Conservation (phyloP, 306 rosid genomes). For the Sphenostylis stenocarpa region DNA sequence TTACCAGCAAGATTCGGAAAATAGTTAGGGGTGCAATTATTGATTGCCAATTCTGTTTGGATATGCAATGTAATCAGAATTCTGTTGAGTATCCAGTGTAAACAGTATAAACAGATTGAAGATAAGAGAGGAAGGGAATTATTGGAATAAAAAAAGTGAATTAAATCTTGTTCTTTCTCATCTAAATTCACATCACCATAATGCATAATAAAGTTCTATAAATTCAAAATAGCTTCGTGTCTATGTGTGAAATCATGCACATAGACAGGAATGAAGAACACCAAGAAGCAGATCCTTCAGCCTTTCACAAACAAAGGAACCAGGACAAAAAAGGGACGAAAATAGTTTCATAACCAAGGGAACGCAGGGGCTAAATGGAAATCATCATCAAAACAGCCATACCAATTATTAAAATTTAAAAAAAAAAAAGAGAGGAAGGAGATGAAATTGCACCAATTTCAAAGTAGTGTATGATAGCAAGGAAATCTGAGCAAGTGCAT, state of each 20-base stretch:
- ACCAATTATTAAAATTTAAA: not conserved
- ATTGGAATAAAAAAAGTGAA: too few species aligned
- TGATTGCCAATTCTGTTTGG: too few species aligned
- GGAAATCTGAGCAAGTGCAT: conserved; percentile 4
- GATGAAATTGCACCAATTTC: not conserved
- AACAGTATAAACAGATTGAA: too few species aligned
- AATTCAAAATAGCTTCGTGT: not conserved
- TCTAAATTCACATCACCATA: too few species aligned
- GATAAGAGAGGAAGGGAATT: too few species aligned
- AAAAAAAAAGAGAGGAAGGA: not conserved
- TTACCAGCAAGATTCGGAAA: too few species aligned
- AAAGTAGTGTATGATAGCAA: not conserved
- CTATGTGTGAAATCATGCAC: not conserved
- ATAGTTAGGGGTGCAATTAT: too few species aligned
- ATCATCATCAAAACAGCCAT: not conserved
- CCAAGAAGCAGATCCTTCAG: not conserved
- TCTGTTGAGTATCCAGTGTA: too few species aligned
- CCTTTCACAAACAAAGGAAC: not conserved
- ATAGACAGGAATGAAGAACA: not conserved
- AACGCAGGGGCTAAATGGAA: not conserved
- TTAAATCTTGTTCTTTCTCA: too few species aligned
- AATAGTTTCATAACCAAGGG: not conserved
- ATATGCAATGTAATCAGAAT: too few species aligned
- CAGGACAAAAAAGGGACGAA: not conserved
- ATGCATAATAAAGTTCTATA: not conserved